A percentile compares a stretch with the other conserved stretches of the same genome.
phyloP scores from a whole-genome alignment of 768 basidiomycete species.

The Leccinellum luteum region DNA sequence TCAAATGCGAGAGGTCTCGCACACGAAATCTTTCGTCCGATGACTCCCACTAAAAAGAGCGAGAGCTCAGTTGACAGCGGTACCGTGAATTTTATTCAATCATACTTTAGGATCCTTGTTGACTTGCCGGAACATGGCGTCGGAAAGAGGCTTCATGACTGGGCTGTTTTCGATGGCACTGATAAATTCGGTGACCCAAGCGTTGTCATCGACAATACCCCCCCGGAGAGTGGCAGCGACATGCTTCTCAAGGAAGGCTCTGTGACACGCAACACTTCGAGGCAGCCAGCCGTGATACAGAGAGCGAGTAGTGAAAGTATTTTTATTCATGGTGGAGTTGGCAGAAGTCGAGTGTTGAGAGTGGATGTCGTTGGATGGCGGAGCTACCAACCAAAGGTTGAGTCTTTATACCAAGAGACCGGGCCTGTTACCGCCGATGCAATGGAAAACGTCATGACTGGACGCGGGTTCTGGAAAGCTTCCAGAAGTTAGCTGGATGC shows the following conservation, averaged over 20 bases:
- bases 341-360: background rate
- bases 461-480: no score
- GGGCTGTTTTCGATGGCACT: background rate
- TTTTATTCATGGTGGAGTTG: background rate
- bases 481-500: no score
- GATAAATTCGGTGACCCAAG: background rate
- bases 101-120: background rate
- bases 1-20: no score
- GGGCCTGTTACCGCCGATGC: no score
- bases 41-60: no score
- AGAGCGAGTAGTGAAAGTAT: background rate
- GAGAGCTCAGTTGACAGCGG: background rate
- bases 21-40: no score
- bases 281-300: conserved; percentile 3
- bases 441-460: no score
- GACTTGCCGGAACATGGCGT: background rate
- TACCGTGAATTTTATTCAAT: background rate
- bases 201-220: no score
- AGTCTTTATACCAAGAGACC: background rate
- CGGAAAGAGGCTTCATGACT: background rate
- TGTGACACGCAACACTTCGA: background rate
- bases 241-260: background rate
- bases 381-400: background rate
- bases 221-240: background rate
- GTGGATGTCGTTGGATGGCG: background rate